Evolutionary conservation across 1,284 basidiomycete genomes (phyloP), one percentile per base, ranked within the genome.

Genomic region (Schizopora paradoxa): DNA sequence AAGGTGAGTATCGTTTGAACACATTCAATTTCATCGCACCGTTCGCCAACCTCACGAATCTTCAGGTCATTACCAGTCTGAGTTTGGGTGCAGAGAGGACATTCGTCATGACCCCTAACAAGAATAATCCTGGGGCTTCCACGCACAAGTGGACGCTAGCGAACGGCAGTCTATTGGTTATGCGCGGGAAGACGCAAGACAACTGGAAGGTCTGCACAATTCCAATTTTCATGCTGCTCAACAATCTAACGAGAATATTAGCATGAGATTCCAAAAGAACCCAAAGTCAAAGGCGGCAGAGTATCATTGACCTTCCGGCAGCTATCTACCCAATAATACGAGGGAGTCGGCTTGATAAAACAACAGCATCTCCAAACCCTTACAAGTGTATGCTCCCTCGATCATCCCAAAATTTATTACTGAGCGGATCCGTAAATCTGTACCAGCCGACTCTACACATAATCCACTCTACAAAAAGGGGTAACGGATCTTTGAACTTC

Each of bases 161-260:
- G 1, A 66, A 68, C 32, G 73, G 74, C 1, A 73, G 71, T 41
- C 49, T 77, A 35, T 54, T 76, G 16, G 64, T 76, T 13, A 76
- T 76, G 74, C 70, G 73, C 49, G 73, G 73, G 31, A 53, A 63
- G 16, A 74, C 72, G 4, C 74, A 76, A 51, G 59, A 67, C 26
- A 65, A 60, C 29, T 77, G 73, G 67, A 76, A 73, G 52, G 67
- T 67, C 34, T 33, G 58, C 43, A 21, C 8, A 4, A 27, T 14
- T 32, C 35, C 29, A 14, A 19, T 22, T 23, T 16, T 46, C 23
- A 8, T 18, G 18, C 22, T 31, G 6, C n/a, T 32, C 23, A 21
- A 1, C 14, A 32, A 29, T 19, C 18, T 23, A 25, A 21, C 4
- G 6, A 23, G 11, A 27, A 16, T 13, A 6, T 22, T 29, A 68